Percentiles rank a stretch among this genome's conserved stretches.
These are phyloP conservation scores for Globisporangium rhizosaccharum DNA, from an alignment of 352 stramenopile genomes.

Conservation along the genomic window DNA sequence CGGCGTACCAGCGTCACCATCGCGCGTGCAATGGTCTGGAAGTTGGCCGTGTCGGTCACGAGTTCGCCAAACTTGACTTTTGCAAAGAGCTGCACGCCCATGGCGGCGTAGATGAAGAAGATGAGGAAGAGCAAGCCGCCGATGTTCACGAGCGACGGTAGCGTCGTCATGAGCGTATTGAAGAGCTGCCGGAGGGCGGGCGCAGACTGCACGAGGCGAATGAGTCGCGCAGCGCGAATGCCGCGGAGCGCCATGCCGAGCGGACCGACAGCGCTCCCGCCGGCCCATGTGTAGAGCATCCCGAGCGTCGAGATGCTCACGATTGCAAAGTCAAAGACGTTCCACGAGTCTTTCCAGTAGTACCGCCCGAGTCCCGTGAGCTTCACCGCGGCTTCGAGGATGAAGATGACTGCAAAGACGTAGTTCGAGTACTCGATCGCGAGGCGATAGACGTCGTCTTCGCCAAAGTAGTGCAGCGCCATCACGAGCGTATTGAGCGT, in stretches of 20 bases:
- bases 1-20: slow-evolving; percentile 49
- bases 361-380: slow-evolving; percentile 64
- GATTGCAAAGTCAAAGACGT: slow-evolving; percentile 79
- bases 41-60: slow-evolving; percentile 80
- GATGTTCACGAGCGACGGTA: slow-evolving; percentile 88
- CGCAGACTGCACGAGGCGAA: slow-evolving; percentile 68
- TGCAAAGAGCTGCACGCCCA: slow-evolving; percentile 89
- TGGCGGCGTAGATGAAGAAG: slow-evolving; percentile 90
- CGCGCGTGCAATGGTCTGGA: slow-evolving; percentile 75
- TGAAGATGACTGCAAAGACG: slow-evolving; percentile 81
- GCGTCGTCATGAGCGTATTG: slow-evolving; percentile 81
- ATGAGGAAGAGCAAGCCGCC: slow-evolving; percentile 82
- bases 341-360: slow-evolving; percentile 83
- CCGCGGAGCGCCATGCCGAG: slow-evolving; percentile 68
- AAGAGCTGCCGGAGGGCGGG: slow-evolving; percentile 81
- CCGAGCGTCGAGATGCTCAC: slow-evolving; percentile 44
- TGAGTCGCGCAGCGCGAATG: slow-evolving; percentile 75
- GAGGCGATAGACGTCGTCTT: slow-evolving; percentile 55
- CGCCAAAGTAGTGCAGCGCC: slow-evolving; percentile 79
- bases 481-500: slow-evolving; percentile 86
- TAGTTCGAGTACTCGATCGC: slow-evolving; percentile 74
- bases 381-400: slow-evolving; percentile 79
- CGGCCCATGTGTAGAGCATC: slow-evolving; percentile 42
- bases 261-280: slow-evolving; percentile 34
- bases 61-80: slow-evolving; percentile 67